These are phyloP conservation scores for Aureobasidium sp. DNA, from an alignment of 2,329 filamentous ascomycete genomes.

Conservation along the genomic window DNA sequence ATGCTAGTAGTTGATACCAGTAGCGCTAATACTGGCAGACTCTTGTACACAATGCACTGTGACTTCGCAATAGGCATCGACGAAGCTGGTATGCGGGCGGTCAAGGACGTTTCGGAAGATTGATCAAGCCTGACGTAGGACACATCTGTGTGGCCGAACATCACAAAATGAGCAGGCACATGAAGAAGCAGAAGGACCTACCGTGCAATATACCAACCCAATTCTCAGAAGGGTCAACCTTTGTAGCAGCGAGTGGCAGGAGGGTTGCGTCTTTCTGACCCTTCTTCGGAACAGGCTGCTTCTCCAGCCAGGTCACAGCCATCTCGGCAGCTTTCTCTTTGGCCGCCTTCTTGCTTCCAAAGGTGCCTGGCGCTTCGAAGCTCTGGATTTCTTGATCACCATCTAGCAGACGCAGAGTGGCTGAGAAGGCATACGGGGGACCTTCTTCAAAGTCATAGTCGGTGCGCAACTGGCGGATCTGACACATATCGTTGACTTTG, in stretches of 20 bases:
- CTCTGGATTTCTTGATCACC: neutral
- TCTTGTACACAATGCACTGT: neutral
- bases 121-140: neutral
- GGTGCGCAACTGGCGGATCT: neutral
- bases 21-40: neutral
- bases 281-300: neutral
- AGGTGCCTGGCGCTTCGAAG: neutral
- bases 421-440: conserved; percentile 1
- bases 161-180: neutral
- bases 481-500: conserved; percentile 3
- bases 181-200: neutral
- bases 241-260: neutral
- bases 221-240: conserved; percentile 3
- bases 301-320: neutral
- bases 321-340: conserved; percentile 2
- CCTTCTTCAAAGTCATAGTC: conserved; percentile 7
- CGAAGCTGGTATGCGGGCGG: neutral
- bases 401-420: neutral
- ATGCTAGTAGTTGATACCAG: neutral
- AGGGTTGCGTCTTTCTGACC: neutral
- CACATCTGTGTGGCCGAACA: neutral
- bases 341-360: conserved; percentile 5
- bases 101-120: neutral
- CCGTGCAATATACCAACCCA: conserved; percentile 11
- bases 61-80: too few relatives aligned